Base-by-base conservation (phyloP, 2,329 filamentous ascomycete species). In the Botrytis pseudocinerea region DNA sequence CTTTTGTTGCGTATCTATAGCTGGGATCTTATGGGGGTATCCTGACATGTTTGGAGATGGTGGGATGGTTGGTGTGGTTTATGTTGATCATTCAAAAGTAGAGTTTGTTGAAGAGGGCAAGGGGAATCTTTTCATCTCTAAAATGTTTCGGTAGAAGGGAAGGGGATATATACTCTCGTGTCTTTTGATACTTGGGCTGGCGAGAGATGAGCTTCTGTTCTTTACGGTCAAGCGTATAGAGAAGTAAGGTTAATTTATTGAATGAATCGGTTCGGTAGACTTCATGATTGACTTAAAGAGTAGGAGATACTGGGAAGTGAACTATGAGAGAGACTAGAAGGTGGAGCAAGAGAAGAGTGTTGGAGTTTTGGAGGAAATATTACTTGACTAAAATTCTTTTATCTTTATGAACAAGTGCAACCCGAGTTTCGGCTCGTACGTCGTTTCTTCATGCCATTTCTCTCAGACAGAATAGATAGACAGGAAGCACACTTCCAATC, bases 251-350 rank as follows among this genome's bases (percentile, higher is more conserved):
- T 1, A 1, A 32, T 18, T 9, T 14, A 18, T 28, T 28, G n/a
- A 4, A 28, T 2, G n/a, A 18, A 57, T 4, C 1, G 0, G 32
- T 7, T 28, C 16, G 6, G n/a, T 57, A 7, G 1, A 1, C 7
- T 57, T 57, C n/a, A n/a, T 18, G 7, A 4, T 28, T 57, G 0
- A 4, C 4, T 57, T 4, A 16, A n/a, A 18, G 4, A n/a, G n/a
- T 10, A n/a, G 2, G 22, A 51, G 22, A 51, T 6, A 14, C 4
- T 2, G 22, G n/a, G 22, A n/a, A 51, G 9, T n/a, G 9, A 14
- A 51, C 0, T 0, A 14, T n/a, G 48, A 25, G 48, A 51, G 12
- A 14, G 2, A n/a, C 0, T 3, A 14, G 48, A n/a, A 5, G 25
- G n/a, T n/a, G 5, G 25, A 2, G 25, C 14, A n/a, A 14, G 48